These are phyloP conservation scores for Candida labiduridarum DNA, from an alignment of 1,139 yeast genomes.

Conservation along the genomic window DNA sequence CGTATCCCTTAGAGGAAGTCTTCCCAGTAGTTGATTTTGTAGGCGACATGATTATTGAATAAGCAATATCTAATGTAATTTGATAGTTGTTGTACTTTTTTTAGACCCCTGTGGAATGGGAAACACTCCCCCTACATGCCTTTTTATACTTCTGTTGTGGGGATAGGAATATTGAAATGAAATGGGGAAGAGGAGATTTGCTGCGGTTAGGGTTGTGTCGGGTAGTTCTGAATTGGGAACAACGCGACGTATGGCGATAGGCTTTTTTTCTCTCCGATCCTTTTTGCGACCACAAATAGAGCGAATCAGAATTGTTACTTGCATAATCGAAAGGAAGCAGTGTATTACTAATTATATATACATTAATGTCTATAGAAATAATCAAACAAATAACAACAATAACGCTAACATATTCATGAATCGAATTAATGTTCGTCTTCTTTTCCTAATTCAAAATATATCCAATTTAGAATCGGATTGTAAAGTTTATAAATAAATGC, in stretches of 20 bases:
- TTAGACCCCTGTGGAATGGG: not conserved
- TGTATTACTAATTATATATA: not conserved
- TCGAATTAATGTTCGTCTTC: not conserved
- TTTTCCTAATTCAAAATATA: slow-evolving; percentile 28
- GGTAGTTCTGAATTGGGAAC: not conserved
- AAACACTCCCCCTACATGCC: not conserved
- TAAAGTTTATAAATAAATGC: slow-evolving; percentile 25
- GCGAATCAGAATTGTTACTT: not conserved
- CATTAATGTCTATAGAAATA: not conserved
- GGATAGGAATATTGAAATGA: not conserved
- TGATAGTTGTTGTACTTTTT: not conserved
- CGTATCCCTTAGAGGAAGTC: slow-evolving; percentile 29
- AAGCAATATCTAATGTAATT: no score
- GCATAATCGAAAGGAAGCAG: not conserved
- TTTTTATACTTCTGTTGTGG: not conserved
- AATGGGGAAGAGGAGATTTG: not conserved
- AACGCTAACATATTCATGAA: no score
- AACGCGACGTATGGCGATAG: not conserved
- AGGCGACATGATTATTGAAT: slow-evolving; percentile 1
- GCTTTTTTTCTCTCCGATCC: not conserved
- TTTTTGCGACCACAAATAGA: not conserved
- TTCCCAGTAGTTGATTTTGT: slow-evolving; percentile 8
- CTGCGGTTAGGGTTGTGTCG: not conserved
- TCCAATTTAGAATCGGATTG: slow-evolving; percentile 35
- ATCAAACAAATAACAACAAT: no score